Evolutionary conservation across 2,329 filamentous ascomycete species (phyloP).

Genomic region (Cladorrhinum sp.): DNA sequence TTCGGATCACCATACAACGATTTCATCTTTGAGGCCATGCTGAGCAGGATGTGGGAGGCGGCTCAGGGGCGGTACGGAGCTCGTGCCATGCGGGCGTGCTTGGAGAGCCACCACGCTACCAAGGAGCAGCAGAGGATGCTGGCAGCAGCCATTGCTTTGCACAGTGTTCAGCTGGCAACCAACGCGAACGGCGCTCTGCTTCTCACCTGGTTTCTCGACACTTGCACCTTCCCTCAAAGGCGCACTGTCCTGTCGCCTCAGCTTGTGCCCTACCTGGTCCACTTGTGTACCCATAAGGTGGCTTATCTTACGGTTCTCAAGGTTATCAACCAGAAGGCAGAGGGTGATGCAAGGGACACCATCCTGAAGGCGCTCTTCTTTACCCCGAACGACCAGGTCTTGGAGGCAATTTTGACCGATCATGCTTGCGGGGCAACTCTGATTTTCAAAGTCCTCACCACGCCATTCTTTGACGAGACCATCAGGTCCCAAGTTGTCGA

Average conservation of each 20-base stretch:
- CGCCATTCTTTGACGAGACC: slow-evolving; percentile 91
- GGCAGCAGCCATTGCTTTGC: slow-evolving; percentile 89
- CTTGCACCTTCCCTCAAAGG: slow-evolving; percentile 89
- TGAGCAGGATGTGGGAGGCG: slow-evolving; percentile 89
- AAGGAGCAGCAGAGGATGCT: slow-evolving; percentile 96
- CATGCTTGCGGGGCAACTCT: slow-evolving; percentile 89
- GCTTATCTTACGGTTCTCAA: slow-evolving; percentile 96
- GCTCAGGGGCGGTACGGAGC: slow-evolving; percentile 91
- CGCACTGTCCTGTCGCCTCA: slow-evolving; percentile 89
- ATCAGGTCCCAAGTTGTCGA: slow-evolving; percentile 86
- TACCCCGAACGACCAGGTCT: slow-evolving; percentile 75
- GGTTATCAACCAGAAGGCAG: slow-evolving; percentile 96
- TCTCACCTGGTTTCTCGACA: slow-evolving; percentile 96
- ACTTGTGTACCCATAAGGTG: slow-evolving; percentile 97
- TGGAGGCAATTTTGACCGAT: slow-evolving; percentile 89
- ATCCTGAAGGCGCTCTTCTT: slow-evolving; percentile 93
- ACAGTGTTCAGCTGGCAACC: slow-evolving; percentile 93
- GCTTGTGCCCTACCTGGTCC: slow-evolving; percentile 87
- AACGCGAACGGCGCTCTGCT: slow-evolving; percentile 93
- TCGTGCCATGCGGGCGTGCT: slow-evolving; percentile 90
- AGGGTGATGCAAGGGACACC: slow-evolving; percentile 85
- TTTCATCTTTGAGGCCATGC: slow-evolving; percentile 98
- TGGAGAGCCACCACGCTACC: slow-evolving; percentile 92
- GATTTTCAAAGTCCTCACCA: slow-evolving; percentile 98
- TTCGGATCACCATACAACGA: slow-evolving; percentile 87